Percentiles rank a stretch among this genome's conserved stretches.
Evolutionary conservation across 1,139 yeast species (phyloP).

Genomic region (Taphrina pruni): DNA sequence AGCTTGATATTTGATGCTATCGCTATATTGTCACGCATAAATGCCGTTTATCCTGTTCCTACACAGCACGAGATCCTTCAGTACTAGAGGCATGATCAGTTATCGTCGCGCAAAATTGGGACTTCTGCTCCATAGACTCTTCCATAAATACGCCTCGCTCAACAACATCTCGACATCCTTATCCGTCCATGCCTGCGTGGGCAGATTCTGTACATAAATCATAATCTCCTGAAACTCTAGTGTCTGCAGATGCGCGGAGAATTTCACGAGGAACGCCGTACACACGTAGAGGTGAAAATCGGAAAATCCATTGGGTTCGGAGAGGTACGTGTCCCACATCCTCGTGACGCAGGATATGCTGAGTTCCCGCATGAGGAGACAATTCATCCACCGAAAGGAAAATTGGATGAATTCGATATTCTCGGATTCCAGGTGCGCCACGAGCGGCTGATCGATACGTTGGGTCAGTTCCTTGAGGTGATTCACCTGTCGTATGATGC

Average conservation of each 20-base stretch:
- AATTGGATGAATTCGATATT: constrained; percentile 92
- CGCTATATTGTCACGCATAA: not conserved
- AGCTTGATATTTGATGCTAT: not conserved
- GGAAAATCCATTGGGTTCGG: constrained; percentile 84
- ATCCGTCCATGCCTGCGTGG: constrained; percentile 83
- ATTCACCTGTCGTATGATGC: constrained; percentile 86
- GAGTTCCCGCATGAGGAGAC: constrained; percentile 91
- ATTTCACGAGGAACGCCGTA: constrained; percentile 93
- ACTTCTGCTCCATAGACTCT: constrained; percentile 61
- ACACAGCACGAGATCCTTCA: no score
- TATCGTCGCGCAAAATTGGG: constrained; percentile 33
- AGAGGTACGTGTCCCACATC: constrained; percentile 97
- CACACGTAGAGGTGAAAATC: constrained; percentile 96
- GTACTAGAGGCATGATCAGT: not conserved
- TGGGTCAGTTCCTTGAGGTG: constrained; percentile 77
- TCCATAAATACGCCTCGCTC: constrained; percentile 98
- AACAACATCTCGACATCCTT: constrained; percentile 88
- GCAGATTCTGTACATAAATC: constrained; percentile 85
- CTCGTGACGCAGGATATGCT: constrained; percentile 77
- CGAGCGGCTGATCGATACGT: constrained; percentile 76
- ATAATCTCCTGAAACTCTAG: constrained; percentile 95
- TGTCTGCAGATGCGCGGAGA: constrained; percentile 75
- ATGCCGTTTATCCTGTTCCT: not conserved
- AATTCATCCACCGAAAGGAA: constrained; percentile 98
- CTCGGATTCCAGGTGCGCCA: constrained; percentile 75